Evolutionary conservation across 2,329 filamentous ascomycete genomes (phyloP).

Genomic region (Monilinia fructicola): DNA sequence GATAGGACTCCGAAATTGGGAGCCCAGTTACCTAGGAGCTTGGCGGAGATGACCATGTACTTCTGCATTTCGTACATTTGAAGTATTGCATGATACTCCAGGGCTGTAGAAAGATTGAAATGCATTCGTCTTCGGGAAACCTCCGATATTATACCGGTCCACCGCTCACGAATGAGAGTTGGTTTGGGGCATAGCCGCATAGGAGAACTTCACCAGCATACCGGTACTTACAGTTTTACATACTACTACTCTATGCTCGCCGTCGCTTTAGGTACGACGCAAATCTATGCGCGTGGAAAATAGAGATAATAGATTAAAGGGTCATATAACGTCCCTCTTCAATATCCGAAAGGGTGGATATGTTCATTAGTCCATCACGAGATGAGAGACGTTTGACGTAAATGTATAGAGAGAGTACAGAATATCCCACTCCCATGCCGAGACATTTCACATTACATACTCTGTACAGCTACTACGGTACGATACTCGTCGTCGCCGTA

Average conservation of each 20-base stretch:
- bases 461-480: no score
- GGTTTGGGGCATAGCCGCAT: not conserved
- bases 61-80: no score
- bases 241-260: not conserved
- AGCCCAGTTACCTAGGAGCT: no score
- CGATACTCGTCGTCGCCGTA: no score
- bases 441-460: no score
- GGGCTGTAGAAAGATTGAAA: not conserved
- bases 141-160: not conserved
- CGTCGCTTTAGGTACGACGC: not conserved
- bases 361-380: no score
- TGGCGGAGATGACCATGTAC: not conserved
- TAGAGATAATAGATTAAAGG: not conserved
- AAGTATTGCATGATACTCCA: not conserved
- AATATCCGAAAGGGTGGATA: no score
- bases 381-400: no score
- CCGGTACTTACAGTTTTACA: no score
- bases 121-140: not conserved
- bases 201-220: not conserved
- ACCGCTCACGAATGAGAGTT: not conserved
- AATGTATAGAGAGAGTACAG: no score
- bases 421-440: no score
- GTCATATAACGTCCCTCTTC: no score
- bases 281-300: not conserved
- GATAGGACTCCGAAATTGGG: slow-evolving; percentile 3